Evolutionary conservation across 1,284 basidiomycete genomes (phyloP), one percentile per base, ranked within the genome.

Genomic region (Prillingera fragicola): DNA sequence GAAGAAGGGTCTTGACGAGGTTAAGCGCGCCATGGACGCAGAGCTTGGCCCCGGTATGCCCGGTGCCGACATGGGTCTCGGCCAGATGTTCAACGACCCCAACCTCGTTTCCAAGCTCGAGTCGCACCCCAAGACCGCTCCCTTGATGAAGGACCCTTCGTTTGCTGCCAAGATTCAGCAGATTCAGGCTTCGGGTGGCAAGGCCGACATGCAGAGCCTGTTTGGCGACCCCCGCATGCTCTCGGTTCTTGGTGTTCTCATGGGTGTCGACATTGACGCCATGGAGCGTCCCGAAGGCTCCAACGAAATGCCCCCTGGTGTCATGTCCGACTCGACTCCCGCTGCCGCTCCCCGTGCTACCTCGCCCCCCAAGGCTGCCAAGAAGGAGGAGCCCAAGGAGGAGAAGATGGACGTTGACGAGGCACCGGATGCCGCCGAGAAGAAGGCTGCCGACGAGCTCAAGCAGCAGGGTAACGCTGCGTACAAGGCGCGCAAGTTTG

Each of bases 241-340:
- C 55, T 68, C 71, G 60, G 90, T 91, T 17, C 78, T 96, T 49
- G 92, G 92, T 52, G 92, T 83, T 9, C 77, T 90, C 49, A 91
- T 96, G 86, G 90, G 90, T 37, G 80, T 97, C 57, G 90, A 97
- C 70, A 80, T 97, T 68, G 83, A 88, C 69, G 89, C 85, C 39
- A 87, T 87, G 70, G 77, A 82, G 47, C 78, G 90, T 45, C 83
- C 85, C 21, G 86, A 89, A 73, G 89, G 87, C 31, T 87, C 87
- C 8, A 78, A 84, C 48, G 87, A 88, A 47, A 74, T 85, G 41
- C 85, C 87, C 5, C 77, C 82, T 4, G 83, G 81, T 33, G 62
- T 79, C 19, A 28, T 36, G 26, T 31, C 52, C 8, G 40, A 50
- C n/a, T 61, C 54, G 8, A 58, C 74, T 22, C 65, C 75, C 18